Evolutionary conservation across 306 rosid species (phyloP).

Genomic region (Senna tora): DNA sequence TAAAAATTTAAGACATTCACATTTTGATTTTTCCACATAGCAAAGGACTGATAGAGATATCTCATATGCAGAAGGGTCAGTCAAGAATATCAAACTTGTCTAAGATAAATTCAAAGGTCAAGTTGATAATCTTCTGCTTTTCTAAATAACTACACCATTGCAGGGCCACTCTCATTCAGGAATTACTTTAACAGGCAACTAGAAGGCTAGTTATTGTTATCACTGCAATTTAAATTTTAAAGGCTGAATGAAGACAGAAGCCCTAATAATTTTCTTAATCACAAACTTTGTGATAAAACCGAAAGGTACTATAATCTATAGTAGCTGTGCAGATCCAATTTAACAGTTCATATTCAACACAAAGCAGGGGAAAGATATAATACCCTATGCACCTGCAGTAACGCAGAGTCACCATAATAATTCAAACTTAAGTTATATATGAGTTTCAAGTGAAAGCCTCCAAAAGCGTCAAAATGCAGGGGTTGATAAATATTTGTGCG

Average conservation of each 20-base stretch:
- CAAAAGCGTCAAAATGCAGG: slow-evolving; percentile 22
- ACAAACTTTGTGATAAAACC: slow-evolving; percentile 14
- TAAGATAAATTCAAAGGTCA: neutral
- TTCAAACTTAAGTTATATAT: slow-evolving; percentile 18
- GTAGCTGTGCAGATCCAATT: slow-evolving; percentile 16
- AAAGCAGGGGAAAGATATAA: neutral
- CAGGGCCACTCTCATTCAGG: neutral
- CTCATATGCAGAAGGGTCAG: neutral
- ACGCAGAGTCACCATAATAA: slow-evolving; percentile 1
- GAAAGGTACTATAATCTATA: neutral
- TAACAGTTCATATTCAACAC: slow-evolving; percentile 1
- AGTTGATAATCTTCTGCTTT: neutral
- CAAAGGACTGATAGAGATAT: neutral
- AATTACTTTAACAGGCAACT: neutral
- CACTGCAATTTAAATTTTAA: neutral
- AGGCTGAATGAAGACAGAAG: neutral
- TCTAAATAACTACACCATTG: neutral
- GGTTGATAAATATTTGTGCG: neutral
- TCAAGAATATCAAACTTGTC: neutral
- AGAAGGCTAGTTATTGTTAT: neutral
- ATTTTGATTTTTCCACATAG: neutral
- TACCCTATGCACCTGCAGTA: neutral
- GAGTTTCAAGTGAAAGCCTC: slow-evolving; percentile 23
- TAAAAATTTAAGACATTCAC: neutral
- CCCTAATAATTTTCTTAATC: neutral